These are phyloP conservation scores for Annona squamosa DNA, from an alignment of 164 flowering plant genomes.

Conservation along the genomic window DNA sequence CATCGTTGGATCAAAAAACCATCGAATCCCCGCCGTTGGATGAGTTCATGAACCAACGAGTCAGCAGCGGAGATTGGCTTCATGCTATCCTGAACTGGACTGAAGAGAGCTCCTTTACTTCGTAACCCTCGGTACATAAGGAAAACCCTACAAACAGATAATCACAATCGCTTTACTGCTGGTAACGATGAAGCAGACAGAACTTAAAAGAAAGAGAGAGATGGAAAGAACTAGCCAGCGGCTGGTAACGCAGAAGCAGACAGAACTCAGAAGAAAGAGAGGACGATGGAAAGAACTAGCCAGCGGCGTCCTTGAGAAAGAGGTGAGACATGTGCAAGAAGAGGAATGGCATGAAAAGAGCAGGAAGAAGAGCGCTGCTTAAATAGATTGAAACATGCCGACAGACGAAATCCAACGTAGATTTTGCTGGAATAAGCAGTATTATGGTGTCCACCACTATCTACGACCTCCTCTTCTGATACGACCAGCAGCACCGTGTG, in stretches of 20 bases:
- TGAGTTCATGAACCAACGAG: conserved; percentile 35
- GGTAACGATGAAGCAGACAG: too few relatives aligned
- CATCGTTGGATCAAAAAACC: conserved; percentile 29
- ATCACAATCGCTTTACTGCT: background rate
- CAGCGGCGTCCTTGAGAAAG: too few relatives aligned
- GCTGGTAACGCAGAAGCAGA: background rate
- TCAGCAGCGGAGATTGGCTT: conserved; percentile 26
- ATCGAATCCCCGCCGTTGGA: conserved; percentile 10
- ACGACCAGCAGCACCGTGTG: background rate
- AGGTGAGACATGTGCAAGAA: background rate
- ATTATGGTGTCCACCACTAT: background rate
- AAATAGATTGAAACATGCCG: background rate
- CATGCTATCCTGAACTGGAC: conserved; percentile 24
- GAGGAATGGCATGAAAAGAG: background rate
- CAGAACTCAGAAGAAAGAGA: background rate
- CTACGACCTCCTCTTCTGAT: background rate
- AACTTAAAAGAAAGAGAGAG: background rate
- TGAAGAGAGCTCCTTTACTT: conserved; percentile 27
- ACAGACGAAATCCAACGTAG: background rate
- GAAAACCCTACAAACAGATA: background rate
- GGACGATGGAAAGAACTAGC: background rate
- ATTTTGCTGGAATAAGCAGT: background rate
- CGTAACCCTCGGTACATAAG: background rate
- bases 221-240: background rate
- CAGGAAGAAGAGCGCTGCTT: background rate